phyloP scores from a whole-genome alignment of 768 basidiomycete species.

The Rhodotorula kratochvilovae region DNA sequence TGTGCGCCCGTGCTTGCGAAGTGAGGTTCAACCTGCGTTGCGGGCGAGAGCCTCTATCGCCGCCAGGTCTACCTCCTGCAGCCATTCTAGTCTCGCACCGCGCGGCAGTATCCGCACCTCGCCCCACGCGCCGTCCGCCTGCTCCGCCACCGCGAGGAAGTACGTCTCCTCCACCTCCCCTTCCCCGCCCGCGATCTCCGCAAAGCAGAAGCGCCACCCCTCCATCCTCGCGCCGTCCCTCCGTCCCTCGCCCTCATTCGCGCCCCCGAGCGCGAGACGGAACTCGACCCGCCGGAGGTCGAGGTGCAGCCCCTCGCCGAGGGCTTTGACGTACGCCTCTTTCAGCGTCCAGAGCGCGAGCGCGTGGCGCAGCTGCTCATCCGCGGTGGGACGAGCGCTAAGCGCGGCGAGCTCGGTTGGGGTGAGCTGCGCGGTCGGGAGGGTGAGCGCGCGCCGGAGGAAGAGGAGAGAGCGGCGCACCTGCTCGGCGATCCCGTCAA shows the following conservation, averaged over 20 bases:
- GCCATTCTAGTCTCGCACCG: not conserved
- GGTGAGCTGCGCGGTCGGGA: slow-evolving; percentile 1
- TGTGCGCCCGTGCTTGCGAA: too few species aligned
- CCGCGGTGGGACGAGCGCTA: rapidly evolving
- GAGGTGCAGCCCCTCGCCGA: slow-evolving; percentile 19
- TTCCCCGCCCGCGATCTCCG: too few species aligned
- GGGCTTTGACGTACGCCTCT: slow-evolving; percentile 36
- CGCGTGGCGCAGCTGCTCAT: not conserved
- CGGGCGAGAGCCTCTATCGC: not conserved
- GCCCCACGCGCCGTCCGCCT: not conserved
- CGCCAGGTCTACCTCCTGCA: not conserved
- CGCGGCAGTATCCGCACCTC: not conserved
- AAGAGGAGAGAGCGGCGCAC: not conserved
- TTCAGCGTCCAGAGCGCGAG: slow-evolving; percentile 40
- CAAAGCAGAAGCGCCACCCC: not conserved
- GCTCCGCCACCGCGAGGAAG: not conserved
- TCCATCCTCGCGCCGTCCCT: not conserved
- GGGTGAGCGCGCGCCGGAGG: not conserved
- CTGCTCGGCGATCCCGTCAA: slow-evolving; percentile 17
- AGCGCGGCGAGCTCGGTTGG: not conserved
- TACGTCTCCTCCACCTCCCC: not conserved
- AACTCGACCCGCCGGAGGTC: slow-evolving; percentile 24
- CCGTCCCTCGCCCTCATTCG: not conserved
- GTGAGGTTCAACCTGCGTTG: not conserved
- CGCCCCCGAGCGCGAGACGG: not conserved